Base-by-base conservation (phyloP, 1,284 basidiomycete genomes). In the Pseudozyma sp. region DNA sequence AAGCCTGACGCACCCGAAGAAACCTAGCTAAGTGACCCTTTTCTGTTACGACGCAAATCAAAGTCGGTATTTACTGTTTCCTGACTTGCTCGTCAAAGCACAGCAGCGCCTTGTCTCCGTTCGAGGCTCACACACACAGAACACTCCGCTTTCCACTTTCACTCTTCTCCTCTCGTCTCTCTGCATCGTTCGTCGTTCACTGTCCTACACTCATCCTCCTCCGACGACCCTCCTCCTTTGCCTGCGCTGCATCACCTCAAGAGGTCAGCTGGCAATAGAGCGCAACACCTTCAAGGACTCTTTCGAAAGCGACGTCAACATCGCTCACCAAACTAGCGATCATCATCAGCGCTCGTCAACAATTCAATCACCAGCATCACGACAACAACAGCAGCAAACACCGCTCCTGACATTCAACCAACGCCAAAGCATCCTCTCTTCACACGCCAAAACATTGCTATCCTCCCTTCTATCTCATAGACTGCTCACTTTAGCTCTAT, bases 141-240 rank as follows among this genome's bases (percentile, higher is more conserved):
- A 40, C 37, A 34, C 46, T 17, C 30, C 8, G 35, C 17, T 39
- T 34, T 8, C 35, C 17, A 7, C 24, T 30, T 39, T 17, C 11
- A n/a, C 4, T 19, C 37, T 49, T 29, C 4, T 17, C 54, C 35
- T 31, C 16, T n/a, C 29, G 16, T 47, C 13, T 42, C 39, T 37
- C 19, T 31, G 17, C 35, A 54, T 34, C 40, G 24, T 40, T 35
- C 4, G 11, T 30, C 14, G 10, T 33, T 34, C 14, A 13, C 16
- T 31, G 7, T 42, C 40, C 50, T 43, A 52, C 49, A 42, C 50
- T 51, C 49, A 9, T n/a, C 35, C 39, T 33, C 30, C 11, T n/a
- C n/a, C 17, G 14, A 11, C 31, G 7, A 17, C 30, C 17, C 17
- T 29, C 9, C n/a, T 33, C 6, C 34, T 24, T 16, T 42, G 11